These are phyloP conservation scores for Hymenotorrendiella dingleyae DNA, from an alignment of 2,329 filamentous ascomycete genomes.

Conservation along the genomic window DNA sequence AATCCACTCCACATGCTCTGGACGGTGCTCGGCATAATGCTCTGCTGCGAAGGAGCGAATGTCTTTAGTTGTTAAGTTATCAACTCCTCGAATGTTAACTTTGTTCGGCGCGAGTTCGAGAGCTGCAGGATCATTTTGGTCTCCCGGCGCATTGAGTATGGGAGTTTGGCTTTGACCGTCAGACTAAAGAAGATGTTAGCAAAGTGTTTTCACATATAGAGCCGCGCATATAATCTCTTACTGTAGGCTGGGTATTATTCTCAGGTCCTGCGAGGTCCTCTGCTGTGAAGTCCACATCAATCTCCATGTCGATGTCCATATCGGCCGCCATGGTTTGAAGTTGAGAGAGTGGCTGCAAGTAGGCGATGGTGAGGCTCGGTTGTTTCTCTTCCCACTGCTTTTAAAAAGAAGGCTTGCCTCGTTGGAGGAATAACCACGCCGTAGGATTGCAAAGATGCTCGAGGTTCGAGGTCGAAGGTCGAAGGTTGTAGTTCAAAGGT, in stretches of 20 bases:
- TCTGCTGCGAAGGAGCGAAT: conserved; percentile 69
- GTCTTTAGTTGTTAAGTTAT: conserved; percentile 73
- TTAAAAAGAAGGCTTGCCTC: too few relatives aligned
- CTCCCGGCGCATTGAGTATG: conserved; percentile 22
- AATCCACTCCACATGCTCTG: conserved; percentile 80
- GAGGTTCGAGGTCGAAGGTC: too few relatives aligned
- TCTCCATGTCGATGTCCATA: conserved; percentile 73
- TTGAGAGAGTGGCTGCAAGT: too few relatives aligned
- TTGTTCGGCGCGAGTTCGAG: conserved; percentile 22
- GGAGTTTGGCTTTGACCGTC: conserved; percentile 14
- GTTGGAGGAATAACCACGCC: too few relatives aligned
- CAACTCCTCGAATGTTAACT: conserved; percentile 71
- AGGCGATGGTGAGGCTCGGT: background rate
- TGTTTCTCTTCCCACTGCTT: too few relatives aligned
- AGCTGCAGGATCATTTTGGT: conserved; percentile 20
- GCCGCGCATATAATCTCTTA: conserved; percentile 1
- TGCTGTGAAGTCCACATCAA: conserved; percentile 54
- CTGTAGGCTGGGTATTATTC: conserved; percentile 12
- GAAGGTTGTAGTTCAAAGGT: too few relatives aligned
- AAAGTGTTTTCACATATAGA: conserved; percentile 1
- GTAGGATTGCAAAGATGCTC: too few relatives aligned
- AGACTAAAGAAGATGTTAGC: conserved; percentile 15
- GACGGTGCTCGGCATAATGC: conserved; percentile 52
- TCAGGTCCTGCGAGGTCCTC: conserved; percentile 25
- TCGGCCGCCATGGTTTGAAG: conserved; percentile 29